Conservation (phyloP, 164 flowering plant genomes). For the Dillenia turbinata region DNA sequence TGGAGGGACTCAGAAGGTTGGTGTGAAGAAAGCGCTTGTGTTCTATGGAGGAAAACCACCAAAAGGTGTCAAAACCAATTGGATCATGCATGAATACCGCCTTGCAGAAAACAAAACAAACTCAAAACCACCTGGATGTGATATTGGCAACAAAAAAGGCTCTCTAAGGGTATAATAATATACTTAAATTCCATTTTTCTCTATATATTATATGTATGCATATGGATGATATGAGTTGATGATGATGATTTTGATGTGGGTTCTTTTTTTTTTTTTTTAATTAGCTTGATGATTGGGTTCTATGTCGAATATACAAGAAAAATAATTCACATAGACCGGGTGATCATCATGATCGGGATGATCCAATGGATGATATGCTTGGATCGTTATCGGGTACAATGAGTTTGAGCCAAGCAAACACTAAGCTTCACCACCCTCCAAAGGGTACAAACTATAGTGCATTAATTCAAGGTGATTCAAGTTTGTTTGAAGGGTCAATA, state of each 20-base stretch:
- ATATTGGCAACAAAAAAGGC: constrained; percentile 44
- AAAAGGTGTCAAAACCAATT: constrained; percentile 76
- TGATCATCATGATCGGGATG: constrained; percentile 56
- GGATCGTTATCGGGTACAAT: constrained; percentile 27
- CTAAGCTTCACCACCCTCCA: constrained; percentile 9
- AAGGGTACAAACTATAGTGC: constrained; percentile 10
- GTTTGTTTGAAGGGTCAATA: constrained; percentile 37
- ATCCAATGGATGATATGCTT: constrained; percentile 54
- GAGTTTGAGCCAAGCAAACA: constrained; percentile 14
- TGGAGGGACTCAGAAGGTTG: constrained; percentile 68
- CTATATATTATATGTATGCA: not conserved
- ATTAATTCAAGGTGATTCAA: constrained; percentile 23
- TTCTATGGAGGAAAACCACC: constrained; percentile 91
- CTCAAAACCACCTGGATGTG: constrained; percentile 43
- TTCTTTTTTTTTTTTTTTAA: not conserved
- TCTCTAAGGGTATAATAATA: constrained; percentile 58
- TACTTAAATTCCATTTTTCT: not conserved
- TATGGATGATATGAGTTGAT: not conserved
- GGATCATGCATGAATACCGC: constrained; percentile 96
- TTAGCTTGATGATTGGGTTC: constrained; percentile 94
- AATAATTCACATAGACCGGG: constrained; percentile 44
- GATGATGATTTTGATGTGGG: not conserved
- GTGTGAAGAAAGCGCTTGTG: constrained; percentile 88
- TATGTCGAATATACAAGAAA: constrained; percentile 96
- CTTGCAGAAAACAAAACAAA: constrained; percentile 45